Percentiles rank a stretch among this genome's conserved stretches.
Conservation (phyloP, 2,329 filamentous ascomycete genomes). For the Fusarium musae region DNA sequence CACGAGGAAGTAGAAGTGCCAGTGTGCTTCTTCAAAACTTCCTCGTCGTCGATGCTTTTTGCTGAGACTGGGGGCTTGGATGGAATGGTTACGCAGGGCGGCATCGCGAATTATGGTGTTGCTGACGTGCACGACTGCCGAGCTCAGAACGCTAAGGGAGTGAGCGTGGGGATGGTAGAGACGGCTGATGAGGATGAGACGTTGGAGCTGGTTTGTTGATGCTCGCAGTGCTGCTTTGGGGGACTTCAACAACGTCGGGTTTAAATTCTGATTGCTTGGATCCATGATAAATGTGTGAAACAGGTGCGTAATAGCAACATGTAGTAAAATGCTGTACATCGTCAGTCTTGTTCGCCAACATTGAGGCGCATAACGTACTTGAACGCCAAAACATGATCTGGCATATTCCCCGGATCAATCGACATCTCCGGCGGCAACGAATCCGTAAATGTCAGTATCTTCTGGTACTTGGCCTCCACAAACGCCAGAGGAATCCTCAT, state of each 20-base stretch:
- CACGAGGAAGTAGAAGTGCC: slow-evolving; percentile 5
- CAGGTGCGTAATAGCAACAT: slow-evolving; percentile 7
- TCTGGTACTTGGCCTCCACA: slow-evolving; percentile 22
- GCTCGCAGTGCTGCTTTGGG: slow-evolving; percentile 1
- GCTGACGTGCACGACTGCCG: slow-evolving; percentile 21
- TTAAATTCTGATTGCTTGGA: background rate
- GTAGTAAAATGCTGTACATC: background rate
- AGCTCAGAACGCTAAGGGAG: slow-evolving; percentile 1
- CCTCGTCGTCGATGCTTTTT: background rate
- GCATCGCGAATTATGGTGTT: slow-evolving; percentile 23
- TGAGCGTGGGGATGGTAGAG: slow-evolving; percentile 13
- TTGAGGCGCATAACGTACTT: background rate
- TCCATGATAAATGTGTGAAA: slow-evolving; percentile 24
- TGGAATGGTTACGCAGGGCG: background rate
- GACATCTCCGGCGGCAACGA: slow-evolving; percentile 11
- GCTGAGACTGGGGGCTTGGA: background rate
- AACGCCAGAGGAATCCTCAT: slow-evolving; percentile 19
- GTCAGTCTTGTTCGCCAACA: rapidly evolving
- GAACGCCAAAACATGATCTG: slow-evolving; percentile 21
- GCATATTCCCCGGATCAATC: background rate
- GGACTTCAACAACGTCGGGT: background rate
- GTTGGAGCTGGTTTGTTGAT: slow-evolving; percentile 16
- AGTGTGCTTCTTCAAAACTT: background rate
- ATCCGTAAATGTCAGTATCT: slow-evolving; percentile 18
- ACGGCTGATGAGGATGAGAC: slow-evolving; percentile 13